Conservation (phyloP, 441 rosid species). For the Gossypium aridum region DNA sequence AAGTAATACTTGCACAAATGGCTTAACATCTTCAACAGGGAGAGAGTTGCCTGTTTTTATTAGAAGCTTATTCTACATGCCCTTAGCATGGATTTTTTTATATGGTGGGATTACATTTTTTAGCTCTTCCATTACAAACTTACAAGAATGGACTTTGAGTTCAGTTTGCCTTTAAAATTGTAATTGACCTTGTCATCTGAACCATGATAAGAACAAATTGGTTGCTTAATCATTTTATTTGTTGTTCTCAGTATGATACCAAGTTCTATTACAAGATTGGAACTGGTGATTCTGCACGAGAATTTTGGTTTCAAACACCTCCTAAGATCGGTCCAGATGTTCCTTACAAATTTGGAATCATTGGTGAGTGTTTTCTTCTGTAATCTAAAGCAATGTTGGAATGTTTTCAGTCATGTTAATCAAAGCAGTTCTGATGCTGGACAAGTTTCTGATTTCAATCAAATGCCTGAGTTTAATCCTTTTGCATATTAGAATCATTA, state of each 20-base stretch:
- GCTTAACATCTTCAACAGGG: constrained; percentile 5
- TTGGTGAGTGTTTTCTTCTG: constrained; percentile 38
- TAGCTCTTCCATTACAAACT: constrained; percentile 3
- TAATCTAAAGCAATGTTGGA: background rate
- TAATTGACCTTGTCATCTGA: background rate
- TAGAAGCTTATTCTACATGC: background rate
- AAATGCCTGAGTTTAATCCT: background rate
- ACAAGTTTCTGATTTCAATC: background rate
- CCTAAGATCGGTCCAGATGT: constrained; percentile 55
- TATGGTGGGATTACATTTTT: background rate
- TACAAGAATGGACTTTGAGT: background rate
- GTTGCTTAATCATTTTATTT: constrained; percentile 3
- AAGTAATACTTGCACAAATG: background rate
- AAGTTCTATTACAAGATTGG: constrained; percentile 64
- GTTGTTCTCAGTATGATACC: constrained; percentile 41
- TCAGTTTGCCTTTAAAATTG: background rate
- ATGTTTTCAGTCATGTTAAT: too few relatives aligned
- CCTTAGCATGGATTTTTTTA: background rate
- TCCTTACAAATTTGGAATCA: constrained; percentile 64
- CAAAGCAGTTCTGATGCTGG: background rate
- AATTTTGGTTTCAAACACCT: constrained; percentile 72
- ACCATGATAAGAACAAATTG: background rate
- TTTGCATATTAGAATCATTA: background rate
- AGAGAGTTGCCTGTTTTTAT: background rate
- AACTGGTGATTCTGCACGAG: constrained; percentile 43